Base-by-base conservation (phyloP, 805 yeast genomes). In the Jamesozyma gamospora region DNA sequence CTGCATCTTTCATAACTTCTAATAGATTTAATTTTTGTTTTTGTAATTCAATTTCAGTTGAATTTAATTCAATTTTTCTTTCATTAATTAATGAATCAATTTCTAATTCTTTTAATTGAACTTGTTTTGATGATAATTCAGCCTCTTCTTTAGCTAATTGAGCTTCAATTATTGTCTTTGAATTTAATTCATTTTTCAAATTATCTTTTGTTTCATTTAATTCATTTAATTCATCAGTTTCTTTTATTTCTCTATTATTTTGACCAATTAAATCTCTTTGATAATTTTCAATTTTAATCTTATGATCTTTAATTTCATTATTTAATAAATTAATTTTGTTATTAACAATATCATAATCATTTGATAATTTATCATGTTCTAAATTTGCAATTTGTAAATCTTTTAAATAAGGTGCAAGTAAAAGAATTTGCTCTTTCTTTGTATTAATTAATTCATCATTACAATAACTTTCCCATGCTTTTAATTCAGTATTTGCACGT, bases 301-400 rank as follows among this genome's bases (percentile, higher is more conserved):
- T 60, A 37, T 74, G 60, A 31, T 56, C 50, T 12, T 62, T 64
- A 30, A 65, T 50, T 1, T 55, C 48, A 5, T 42, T 42, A 26
- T 48, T 52, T 30, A 77, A 62, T 37, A 61, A 59, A 27, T 62
- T 71, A 47, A 77, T 66, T 52, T 73, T 67, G 18, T 58, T 53
- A 32, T 67, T 59, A 30, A 62, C 51, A 39, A 55, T 56, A 41
- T 56, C 59, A 35, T 60, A 57, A 37, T 65, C 64, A 40, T 64
- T 66, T 28, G 57, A 44, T 41, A 70, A 43, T 6, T 41, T 35
- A 11, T 49, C 48, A 38, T 56, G 57, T 14, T 60, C 53, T 42
- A 57, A 53, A 59, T 72, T 60, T 37, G 71, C 65, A 24, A 59
- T 49, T 32, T 63, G 65, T 46, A 72, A 62, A 6, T 64, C 68